These are phyloP conservation scores for Astrephomene gubernaculifera DNA, from an alignment of 139 green algal species.

Conservation along the genomic window DNA sequence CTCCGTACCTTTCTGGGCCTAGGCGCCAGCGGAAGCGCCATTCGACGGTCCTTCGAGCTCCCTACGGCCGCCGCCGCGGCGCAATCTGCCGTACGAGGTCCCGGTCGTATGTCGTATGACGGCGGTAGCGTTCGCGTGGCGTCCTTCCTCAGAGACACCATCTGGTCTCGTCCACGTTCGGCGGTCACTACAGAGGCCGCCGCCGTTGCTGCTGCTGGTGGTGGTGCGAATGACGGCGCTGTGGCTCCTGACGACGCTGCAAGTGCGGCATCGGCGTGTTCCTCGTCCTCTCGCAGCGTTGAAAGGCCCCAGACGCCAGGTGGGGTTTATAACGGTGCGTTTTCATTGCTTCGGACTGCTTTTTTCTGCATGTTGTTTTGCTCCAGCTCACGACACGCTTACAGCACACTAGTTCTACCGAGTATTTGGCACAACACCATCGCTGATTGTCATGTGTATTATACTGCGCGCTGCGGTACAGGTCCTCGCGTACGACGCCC, in stretches of 20 bases:
- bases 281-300: not conserved
- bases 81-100: too few species aligned
- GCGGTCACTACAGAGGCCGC: not conserved
- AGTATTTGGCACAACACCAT: too few species aligned
- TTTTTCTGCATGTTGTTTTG: too few species aligned
- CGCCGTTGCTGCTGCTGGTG: not conserved
- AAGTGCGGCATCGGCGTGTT: not conserved
- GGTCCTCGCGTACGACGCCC: not conserved
- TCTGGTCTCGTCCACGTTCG: too few species aligned
- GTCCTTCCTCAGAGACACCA: too few species aligned
- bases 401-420: too few species aligned
- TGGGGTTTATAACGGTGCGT: not conserved
- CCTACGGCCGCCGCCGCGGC: not conserved
- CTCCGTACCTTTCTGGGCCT: not conserved
- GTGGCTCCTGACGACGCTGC: not conserved
- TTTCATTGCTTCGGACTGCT: not conserved
- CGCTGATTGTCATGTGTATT: too few species aligned
- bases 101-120: too few species aligned
- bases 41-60: too few species aligned
- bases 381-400: too few species aligned
- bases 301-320: slow-evolving; percentile 8
- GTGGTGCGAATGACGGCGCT: not conserved
- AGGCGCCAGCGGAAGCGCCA: too few species aligned
- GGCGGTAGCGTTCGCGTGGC: too few species aligned
- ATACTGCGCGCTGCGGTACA: not conserved